Conservation (phyloP, 176 grass and related monocot genomes). For the Oropetium thomaeum region DNA sequence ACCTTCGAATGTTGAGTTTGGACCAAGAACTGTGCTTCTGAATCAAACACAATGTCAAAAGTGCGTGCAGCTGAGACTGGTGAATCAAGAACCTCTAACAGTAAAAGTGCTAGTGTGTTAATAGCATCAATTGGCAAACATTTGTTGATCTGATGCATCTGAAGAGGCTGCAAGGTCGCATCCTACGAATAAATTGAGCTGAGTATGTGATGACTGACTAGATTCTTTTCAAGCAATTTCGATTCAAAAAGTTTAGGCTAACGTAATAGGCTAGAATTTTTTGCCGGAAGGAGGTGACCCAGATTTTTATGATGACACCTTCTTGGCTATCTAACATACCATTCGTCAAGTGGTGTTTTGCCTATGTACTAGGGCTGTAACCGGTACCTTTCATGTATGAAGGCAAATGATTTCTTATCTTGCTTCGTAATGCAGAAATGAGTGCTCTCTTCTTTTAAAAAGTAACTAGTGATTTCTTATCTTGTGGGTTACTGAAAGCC, state of each 20-base stretch:
- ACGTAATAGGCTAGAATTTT: neutral
- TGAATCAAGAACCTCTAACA: neutral
- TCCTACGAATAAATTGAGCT: neutral
- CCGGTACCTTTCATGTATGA: neutral
- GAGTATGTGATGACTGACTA: neutral
- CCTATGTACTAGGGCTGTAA: neutral
- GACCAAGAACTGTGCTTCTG: neutral
- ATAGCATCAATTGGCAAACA: neutral
- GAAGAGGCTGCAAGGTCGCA: neutral
- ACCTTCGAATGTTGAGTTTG: neutral
- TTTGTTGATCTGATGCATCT: neutral
- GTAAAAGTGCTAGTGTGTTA: neutral
- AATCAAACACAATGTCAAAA: neutral
- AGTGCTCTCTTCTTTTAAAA: neutral
- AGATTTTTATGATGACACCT: constrained; percentile 18
- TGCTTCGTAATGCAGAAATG: neutral
- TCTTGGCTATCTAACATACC: neutral
- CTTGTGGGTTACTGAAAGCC: too few relatives aligned
- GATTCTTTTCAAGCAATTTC: neutral
- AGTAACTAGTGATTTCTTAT: too few relatives aligned
- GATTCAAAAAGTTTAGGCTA: neutral
- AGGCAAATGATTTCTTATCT: neutral
- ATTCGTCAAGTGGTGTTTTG: neutral
- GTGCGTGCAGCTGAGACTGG: neutral
- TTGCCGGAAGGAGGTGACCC: neutral